phyloP scores from a whole-genome alignment of 2,329 filamentous ascomycete species.

The Colletotrichum tofieldiae region DNA sequence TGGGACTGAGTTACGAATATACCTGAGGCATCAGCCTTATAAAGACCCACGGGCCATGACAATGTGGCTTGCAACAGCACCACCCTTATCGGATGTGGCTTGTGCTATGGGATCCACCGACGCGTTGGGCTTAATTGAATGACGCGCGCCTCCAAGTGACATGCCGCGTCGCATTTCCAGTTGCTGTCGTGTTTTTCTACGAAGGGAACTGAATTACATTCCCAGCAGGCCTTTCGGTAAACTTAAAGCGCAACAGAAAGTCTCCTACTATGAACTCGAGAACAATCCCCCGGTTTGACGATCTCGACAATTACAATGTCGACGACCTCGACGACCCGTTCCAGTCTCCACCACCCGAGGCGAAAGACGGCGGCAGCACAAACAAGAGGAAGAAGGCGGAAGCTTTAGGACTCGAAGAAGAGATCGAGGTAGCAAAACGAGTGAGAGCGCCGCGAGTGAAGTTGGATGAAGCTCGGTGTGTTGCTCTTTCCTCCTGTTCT shows the following conservation, averaged over 20 bases:
- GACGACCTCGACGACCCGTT: constrained; percentile 67
- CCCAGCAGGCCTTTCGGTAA: not conserved
- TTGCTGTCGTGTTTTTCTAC: no score
- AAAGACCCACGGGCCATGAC: not conserved
- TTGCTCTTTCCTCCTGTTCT: not conserved
- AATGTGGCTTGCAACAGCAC: not conserved
- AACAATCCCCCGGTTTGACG: constrained; percentile 68
- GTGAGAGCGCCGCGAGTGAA: constrained; percentile 82
- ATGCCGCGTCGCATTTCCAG: not conserved
- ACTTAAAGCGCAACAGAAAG: not conserved
- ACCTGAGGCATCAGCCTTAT: constrained; percentile 23
- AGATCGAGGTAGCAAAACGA: constrained; percentile 86
- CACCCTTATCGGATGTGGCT: not conserved
- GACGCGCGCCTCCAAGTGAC: not conserved
- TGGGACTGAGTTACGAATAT: not conserved
- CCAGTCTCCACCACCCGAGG: constrained; percentile 60
- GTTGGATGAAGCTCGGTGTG: constrained; percentile 84
- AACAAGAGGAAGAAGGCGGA: constrained; percentile 67
- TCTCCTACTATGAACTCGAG: constrained; percentile 13
- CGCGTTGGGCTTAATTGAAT: constrained; percentile 17
- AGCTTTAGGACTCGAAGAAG: constrained; percentile 85
- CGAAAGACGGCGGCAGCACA: constrained; percentile 49
- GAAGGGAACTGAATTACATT: not conserved
- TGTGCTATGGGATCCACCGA: not conserved
- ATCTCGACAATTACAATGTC: constrained; percentile 84